Conservation (phyloP, 78 protist species). For the Cavenderia fasciculata region DNA sequence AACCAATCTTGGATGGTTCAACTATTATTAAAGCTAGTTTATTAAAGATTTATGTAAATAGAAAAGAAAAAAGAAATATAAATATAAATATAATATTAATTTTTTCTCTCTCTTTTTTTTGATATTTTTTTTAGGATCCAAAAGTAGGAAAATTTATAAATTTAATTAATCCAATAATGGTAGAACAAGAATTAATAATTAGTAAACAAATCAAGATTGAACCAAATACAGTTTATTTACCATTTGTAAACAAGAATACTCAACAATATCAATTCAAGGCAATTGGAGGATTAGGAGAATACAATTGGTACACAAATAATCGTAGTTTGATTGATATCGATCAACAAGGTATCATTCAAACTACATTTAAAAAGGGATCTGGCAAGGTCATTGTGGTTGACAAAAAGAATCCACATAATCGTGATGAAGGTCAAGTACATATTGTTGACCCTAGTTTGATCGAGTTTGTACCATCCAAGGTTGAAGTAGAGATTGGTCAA, state of each 20-base stretch:
- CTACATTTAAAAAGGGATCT: background rate
- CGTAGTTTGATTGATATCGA: slow-evolving; percentile 33
- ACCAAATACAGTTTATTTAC: slow-evolving; percentile 55
- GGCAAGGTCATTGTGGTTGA: slow-evolving; percentile 43
- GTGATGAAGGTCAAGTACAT: background rate
- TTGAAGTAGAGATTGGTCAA: slow-evolving; percentile 63
- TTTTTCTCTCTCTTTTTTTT: background rate
- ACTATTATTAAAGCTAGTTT: slow-evolving; percentile 7
- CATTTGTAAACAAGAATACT: background rate
- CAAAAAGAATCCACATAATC: slow-evolving; percentile 69
- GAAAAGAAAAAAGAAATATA: background rate
- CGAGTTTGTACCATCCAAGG: slow-evolving; percentile 11
- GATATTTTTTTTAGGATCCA: background rate
- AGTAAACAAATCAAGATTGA: slow-evolving; percentile 15
- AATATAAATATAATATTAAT: background rate
- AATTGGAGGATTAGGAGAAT: slow-evolving; percentile 66
- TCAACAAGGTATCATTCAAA: slow-evolving; percentile 7
- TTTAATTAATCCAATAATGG: slow-evolving; percentile 53
- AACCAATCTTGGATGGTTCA: slow-evolving; percentile 39
- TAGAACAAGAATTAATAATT: slow-evolving; percentile 48
- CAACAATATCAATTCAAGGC: background rate
- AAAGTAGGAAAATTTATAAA: slow-evolving; percentile 8
- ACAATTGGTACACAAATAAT: slow-evolving; percentile 24
- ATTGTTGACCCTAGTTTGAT: slow-evolving; percentile 30
- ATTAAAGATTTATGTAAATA: slow-evolving; percentile 19